Evolutionary conservation across 1,284 basidiomycete species (phyloP).

Genomic region (Phellinidium pouzarii): DNA sequence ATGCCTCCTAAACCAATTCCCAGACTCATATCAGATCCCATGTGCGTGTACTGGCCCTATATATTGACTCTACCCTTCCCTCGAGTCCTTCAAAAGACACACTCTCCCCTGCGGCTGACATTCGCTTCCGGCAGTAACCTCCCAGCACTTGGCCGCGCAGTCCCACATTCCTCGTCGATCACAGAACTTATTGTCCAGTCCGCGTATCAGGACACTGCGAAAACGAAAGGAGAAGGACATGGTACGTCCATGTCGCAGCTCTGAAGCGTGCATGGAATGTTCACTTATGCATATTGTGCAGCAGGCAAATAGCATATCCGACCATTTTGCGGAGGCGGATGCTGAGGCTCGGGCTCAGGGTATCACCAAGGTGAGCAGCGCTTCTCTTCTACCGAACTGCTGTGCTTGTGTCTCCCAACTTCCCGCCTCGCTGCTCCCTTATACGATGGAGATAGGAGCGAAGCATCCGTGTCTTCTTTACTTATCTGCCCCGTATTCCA

Average conservation of each 20-base stretch:
- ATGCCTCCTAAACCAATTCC: constrained; percentile 1
- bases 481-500: not conserved
- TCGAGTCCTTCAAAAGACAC: not conserved
- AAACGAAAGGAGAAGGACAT: no score
- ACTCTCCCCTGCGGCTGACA: not conserved
- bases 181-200: no score
- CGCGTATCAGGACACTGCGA: no score
- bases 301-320: constrained; percentile 2
- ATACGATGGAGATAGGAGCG: not conserved
- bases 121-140: no score
- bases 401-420: not conserved
- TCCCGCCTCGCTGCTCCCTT: not conserved
- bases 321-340: constrained; percentile 15
- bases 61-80: constrained; percentile 4
- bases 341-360: constrained; percentile 7
- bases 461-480: not conserved
- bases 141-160: no score
- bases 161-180: no score
- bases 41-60: not conserved
- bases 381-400: not conserved
- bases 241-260: not conserved
- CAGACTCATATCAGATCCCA: not conserved
- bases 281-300: not conserved
- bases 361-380: constrained; percentile 5
- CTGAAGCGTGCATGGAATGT: not conserved